Conservation (phyloP, 225 moss, liverwort and hornwort genomes). For the Anthoceros angustus region DNA sequence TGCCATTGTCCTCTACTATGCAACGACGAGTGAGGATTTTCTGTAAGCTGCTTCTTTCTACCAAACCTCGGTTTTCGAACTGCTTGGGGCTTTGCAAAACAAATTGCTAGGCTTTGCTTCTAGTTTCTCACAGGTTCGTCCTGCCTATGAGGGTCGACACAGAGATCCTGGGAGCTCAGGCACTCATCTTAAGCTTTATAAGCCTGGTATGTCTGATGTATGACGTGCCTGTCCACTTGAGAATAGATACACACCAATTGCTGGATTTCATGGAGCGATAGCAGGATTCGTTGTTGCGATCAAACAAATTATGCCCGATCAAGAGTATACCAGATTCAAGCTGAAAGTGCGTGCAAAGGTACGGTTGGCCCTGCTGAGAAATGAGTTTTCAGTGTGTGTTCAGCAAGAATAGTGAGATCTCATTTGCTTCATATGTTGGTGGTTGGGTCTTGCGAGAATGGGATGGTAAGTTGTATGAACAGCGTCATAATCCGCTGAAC, state of each 20-base stretch:
- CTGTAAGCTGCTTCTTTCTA: conserved; percentile 18
- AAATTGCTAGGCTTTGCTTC: too few species aligned
- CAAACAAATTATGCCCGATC: conserved; percentile 70
- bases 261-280: conserved; percentile 63
- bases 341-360: conserved; percentile 66
- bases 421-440: too few species aligned
- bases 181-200: too few species aligned
- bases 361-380: background rate
- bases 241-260: conserved; percentile 53
- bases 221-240: background rate
- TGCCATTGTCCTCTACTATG: conserved; percentile 63
- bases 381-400: background rate
- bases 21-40: conserved; percentile 53
- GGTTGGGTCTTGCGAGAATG: too few species aligned
- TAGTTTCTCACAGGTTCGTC: too few species aligned
- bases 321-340: conserved; percentile 25
- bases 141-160: too few species aligned
- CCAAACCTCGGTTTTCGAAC: too few species aligned
- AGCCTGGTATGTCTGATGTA: too few species aligned
- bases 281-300: conserved; percentile 72
- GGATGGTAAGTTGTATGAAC: too few species aligned
- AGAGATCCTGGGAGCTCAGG: too few species aligned
- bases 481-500: too few species aligned
- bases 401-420: conserved; percentile 7
- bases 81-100: too few species aligned